Base-by-base conservation (phyloP, 2,329 filamentous ascomycete species). In the Aspergillus novoparasiticus region DNA sequence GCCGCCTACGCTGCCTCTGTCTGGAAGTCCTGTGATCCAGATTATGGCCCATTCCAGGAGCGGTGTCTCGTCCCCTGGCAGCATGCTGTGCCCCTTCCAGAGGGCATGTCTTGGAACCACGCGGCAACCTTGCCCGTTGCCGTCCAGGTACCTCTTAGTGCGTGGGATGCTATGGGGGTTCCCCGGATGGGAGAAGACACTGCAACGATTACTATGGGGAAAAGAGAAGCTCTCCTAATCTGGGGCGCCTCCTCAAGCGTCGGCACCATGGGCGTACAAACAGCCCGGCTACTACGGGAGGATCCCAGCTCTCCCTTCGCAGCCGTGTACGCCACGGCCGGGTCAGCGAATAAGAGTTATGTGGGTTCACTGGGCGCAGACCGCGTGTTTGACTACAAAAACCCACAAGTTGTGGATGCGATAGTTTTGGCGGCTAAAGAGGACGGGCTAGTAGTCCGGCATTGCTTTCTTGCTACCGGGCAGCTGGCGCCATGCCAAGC, bases 11-110 rank as follows among this genome's bases (percentile, higher is more conserved):
- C 78, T 0, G 74, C 76, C 4, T 73, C 71, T 0, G 66, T 79
- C 23, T 85, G 82, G 80, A 82, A 72, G 41, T 75, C 74, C 10
- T 80, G 77, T 23, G 69, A 77, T 26, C 78, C 81, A 2, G 73
- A 85, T 70, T 82, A 85, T 65, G 81, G 85, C 43, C 73, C 72
- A 8, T 84, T 83, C 53, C 82, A 84, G 59, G 78, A 82, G 48
- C 69, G 69, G 1, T 81, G 77, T 3, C 69, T 83, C 12, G 71
- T 83, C 3, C 77, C 78, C 2, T 82, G 78, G 71, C 77, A 80
- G 62, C 79, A 82, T 56, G 77, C 68, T 6, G 58, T 76, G 23
- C 69, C 75, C 4, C 70, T 83, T 59, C 76, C 75, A 0, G 72
- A 69, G 0, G 32, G 14, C 0, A 68, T 82, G 0, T 77, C 77